Base-by-base conservation (phyloP, 768 basidiomycete species). In the Lentinula sp. region DNA sequence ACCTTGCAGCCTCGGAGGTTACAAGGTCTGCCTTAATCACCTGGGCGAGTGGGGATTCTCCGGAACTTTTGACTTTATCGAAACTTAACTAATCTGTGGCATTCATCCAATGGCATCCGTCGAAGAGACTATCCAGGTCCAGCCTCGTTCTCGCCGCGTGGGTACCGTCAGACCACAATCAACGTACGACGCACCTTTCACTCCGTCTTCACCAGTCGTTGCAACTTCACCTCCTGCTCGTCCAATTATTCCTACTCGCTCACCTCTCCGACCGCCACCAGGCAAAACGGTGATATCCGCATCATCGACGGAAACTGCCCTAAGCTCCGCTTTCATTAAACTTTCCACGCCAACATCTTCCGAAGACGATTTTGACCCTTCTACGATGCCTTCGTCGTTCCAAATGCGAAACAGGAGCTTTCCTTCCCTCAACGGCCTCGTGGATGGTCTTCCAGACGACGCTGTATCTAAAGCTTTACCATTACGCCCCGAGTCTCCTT, bases 101-200 rank as follows among this genome's bases (percentile, higher is more conserved):
- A 39, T 56, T 43, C 54, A 15, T 57, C 45, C 57, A 59, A 59
- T 59, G 57, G 57, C 57, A 59, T 32, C 57, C 37, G 18, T 37
- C 16, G 28, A 50, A 59, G 46, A 40, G 8, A 56, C 18, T 21
- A 15, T 42, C 46, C 45, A 60, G 35, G 59, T 49, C 28, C 59
- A 63, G 69, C 75, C 78, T 77, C 78, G 74, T 71, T 75, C 76
- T 60, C 68, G 68, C 76, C 80, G 77, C 79, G 75, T 80, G 80
- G 71, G 73, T 60, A 68, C 72, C 59, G 69, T 74, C 62, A 68
- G 67, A 67, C 70, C 71, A 57, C 73, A 73, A 62, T 66, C 67
- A 71, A 65, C 74, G 69, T 73, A 71, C 63, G 67, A 70, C 63
- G 64, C 69, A 53, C 65, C 65, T 46, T 68, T 73, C 53, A 67